Conservation (phyloP, 2,329 filamentous ascomycete species). For the Fusarium tricinctum region DNA sequence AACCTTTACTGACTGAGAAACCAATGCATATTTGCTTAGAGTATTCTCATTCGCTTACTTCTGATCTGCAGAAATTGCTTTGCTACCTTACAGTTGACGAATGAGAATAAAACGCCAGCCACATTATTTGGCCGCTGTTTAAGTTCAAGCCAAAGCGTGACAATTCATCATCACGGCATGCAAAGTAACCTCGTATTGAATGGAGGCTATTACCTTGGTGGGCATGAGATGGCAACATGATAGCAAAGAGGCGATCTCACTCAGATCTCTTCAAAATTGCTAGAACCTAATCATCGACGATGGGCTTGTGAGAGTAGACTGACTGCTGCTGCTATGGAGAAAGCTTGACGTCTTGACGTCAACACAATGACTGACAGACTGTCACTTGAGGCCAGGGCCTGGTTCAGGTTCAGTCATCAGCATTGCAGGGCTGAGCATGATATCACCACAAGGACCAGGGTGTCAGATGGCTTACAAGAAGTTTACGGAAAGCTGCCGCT, state of each 20-base stretch:
- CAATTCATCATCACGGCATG: constrained; percentile 5
- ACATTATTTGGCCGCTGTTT: neutral
- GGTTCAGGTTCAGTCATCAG: too few relatives aligned
- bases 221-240: neutral
- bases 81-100: too few relatives aligned
- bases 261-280: neutral
- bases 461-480: neutral
- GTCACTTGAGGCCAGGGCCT: too few relatives aligned
- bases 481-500: constrained; percentile 37
- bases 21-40: too few relatives aligned
- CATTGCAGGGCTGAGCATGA: constrained; percentile 33
- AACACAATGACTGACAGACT: too few relatives aligned
- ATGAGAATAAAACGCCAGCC: too few relatives aligned
- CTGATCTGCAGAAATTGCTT: too few relatives aligned
- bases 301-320: constrained; percentile 5
- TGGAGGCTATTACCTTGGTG: neutral
- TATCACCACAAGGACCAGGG: constrained; percentile 20
- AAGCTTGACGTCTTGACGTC: constrained; percentile 22
- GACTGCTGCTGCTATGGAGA: constrained; percentile 31
- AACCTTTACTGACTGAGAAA: too few relatives aligned
- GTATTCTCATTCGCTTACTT: too few relatives aligned
- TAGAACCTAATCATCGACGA: neutral
- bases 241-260: neutral
- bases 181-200: constrained; percentile 30
- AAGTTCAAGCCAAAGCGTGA: constrained; percentile 2